Percentiles rank a stretch among this genome's conserved stretches.
These are phyloP conservation scores for Cutaneotrichosporon dermatis DNA, from an alignment of 1,284 basidiomycete species.

Conservation along the genomic window DNA sequence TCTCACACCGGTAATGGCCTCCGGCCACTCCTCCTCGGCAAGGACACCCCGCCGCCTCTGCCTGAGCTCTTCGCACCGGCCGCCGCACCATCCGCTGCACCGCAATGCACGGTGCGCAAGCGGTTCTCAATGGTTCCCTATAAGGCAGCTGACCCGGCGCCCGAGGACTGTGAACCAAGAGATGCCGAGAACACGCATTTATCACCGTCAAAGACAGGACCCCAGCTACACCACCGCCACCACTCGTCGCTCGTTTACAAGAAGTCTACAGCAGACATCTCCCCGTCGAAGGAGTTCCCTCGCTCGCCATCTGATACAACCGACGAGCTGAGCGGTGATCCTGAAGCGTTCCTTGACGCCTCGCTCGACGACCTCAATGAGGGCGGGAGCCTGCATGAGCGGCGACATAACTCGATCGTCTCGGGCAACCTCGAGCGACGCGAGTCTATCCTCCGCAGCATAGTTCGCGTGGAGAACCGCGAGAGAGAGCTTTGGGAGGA, in stretches of 20 bases:
- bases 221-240: background rate
- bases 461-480: background rate
- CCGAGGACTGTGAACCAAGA: background rate
- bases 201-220: too few species aligned
- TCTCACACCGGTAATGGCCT: background rate
- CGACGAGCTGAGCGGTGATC: background rate
- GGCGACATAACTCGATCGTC: background rate
- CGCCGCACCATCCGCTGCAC: background rate
- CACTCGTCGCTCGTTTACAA: constrained; percentile 1
- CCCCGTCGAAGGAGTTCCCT: background rate
- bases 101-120: background rate
- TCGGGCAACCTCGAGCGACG: background rate
- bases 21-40: background rate
- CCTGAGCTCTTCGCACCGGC: too few species aligned
- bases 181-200: too few species aligned
- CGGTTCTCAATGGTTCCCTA: background rate
- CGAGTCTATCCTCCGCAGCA: background rate
- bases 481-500: background rate
- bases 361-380: background rate
- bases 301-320: background rate
- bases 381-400: background rate
- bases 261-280: background rate
- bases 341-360: background rate
- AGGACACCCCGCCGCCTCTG: too few species aligned
- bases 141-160: background rate